Evolutionary conservation across 1,139 yeast genomes (phyloP).

Genomic region (Lipomyces yarrowii): DNA sequence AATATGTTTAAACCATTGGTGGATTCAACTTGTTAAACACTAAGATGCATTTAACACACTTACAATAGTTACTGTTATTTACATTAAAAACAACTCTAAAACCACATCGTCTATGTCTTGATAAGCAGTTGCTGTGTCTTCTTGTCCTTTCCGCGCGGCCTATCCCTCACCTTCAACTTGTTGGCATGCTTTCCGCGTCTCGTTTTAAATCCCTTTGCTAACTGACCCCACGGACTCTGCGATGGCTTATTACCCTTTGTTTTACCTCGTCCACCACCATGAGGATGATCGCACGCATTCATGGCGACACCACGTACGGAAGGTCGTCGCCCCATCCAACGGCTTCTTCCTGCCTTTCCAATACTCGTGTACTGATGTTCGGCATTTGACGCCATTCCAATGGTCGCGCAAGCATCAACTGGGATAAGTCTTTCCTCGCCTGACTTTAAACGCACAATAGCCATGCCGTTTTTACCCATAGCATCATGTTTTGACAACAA

Average conservation of each 20-base stretch:
- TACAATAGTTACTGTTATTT: too few species aligned
- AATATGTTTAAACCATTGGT: too few species aligned
- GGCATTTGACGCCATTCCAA: constrained; percentile 92
- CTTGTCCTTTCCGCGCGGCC: constrained; percentile 34
- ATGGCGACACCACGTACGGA: constrained; percentile 97
- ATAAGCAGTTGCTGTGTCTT: constrained; percentile 15
- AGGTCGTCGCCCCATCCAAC: constrained; percentile 93
- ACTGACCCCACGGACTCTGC: constrained; percentile 94
- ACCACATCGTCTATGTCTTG: not conserved
- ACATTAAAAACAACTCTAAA: not conserved
- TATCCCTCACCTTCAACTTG: constrained; percentile 78
- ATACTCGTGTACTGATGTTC: constrained; percentile 87
- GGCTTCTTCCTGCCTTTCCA: constrained; percentile 97
- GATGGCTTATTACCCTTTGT: constrained; percentile 93
- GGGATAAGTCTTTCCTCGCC: constrained; percentile 94
- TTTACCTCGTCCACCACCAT: constrained; percentile 99
- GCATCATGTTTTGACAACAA: constrained; percentile 78
- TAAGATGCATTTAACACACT: too few species aligned
- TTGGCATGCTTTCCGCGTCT: constrained; percentile 86
- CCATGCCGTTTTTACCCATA: constrained; percentile 51
- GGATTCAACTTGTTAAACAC: not conserved
- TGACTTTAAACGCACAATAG: constrained; percentile 78
- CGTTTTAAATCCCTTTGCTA: constrained; percentile 90
- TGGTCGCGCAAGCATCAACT: constrained; percentile 86
- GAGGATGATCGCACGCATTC: constrained; percentile 98